Percentiles rank a stretch among this genome's conserved stretches.
Conservation (phyloP, 495 filamentous ascomycete species). For the Daldinia decipiens region DNA sequence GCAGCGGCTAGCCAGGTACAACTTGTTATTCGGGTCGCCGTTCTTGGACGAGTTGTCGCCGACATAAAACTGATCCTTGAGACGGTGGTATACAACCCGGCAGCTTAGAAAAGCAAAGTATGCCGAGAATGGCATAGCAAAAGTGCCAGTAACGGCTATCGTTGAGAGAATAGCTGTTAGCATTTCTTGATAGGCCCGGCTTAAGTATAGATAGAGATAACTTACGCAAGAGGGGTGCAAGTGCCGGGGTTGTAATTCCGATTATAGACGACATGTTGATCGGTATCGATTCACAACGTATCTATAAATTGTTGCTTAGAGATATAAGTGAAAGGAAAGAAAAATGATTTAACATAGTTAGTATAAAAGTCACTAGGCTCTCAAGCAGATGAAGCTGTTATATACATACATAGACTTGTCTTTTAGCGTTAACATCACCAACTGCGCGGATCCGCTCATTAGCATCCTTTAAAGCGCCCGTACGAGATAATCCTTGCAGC, state of each 20-base stretch:
- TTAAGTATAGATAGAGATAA: slow-evolving; percentile 2
- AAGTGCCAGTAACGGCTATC: slow-evolving; percentile 57
- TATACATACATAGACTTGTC: background rate
- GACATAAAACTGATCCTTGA: slow-evolving; percentile 48
- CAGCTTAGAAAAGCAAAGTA: slow-evolving; percentile 56
- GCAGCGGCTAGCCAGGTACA: slow-evolving; percentile 48
- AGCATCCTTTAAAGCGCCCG: background rate
- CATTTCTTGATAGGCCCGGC: background rate
- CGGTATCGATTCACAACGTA: background rate
- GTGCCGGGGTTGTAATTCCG: slow-evolving; percentile 20
- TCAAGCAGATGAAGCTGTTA: background rate
- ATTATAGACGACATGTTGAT: slow-evolving; percentile 28
- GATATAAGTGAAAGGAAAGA: background rate
- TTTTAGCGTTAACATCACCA: background rate
- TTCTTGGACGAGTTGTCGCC: slow-evolving; percentile 46
- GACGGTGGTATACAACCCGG: slow-evolving; percentile 53
- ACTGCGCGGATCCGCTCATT: background rate
- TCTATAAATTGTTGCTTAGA: background rate
- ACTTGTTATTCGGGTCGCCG: slow-evolving; percentile 38
- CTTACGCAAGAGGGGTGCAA: slow-evolving; percentile 40
- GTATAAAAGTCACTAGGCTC: background rate
- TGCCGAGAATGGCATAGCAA: slow-evolving; percentile 57
- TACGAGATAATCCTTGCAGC: background rate
- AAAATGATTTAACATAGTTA: background rate
- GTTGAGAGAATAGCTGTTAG: slow-evolving; percentile 8